Conservation (phyloP, 2,329 filamentous ascomycete genomes). For the Trichoderma oligosporum region DNA sequence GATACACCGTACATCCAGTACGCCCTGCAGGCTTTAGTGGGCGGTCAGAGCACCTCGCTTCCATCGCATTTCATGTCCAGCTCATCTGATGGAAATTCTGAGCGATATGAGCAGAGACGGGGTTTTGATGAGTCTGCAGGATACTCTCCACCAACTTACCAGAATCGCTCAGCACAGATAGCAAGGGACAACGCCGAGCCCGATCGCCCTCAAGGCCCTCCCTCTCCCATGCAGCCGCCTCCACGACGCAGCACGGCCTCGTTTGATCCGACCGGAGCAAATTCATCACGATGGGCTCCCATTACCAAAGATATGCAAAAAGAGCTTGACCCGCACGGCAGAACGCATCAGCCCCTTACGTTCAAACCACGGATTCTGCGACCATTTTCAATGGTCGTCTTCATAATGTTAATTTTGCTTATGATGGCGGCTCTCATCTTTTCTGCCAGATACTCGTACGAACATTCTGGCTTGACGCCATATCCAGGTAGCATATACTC, state of each 20-base stretch:
- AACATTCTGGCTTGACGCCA: slow-evolving; percentile 60
- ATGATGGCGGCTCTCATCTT: slow-evolving; percentile 73
- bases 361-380: slow-evolving; percentile 71
- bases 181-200: background rate
- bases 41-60: slow-evolving; percentile 61
- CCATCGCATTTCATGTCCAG: slow-evolving; percentile 48
- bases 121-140: slow-evolving; percentile 20
- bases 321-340: slow-evolving; percentile 38
- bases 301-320: slow-evolving; percentile 34
- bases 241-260: slow-evolving; percentile 7
- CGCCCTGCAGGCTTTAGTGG: slow-evolving; percentile 81
- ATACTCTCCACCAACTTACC: background rate
- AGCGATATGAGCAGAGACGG: slow-evolving; percentile 30
- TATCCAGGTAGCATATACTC: slow-evolving; percentile 67
- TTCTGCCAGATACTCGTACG: slow-evolving; percentile 63
- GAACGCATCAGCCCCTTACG: slow-evolving; percentile 51
- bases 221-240: background rate
- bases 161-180: background rate
- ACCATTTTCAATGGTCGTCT: slow-evolving; percentile 56
- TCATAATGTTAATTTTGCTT: slow-evolving; percentile 59
- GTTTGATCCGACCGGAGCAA: slow-evolving; percentile 10
- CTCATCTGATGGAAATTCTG: slow-evolving; percentile 32
- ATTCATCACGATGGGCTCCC: slow-evolving; percentile 30
- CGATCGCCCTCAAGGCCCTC: background rate
- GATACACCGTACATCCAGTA: slow-evolving; percentile 86